Evolutionary conservation across 805 yeast species (phyloP), one percentile per base, ranked within the genome.

Genomic region (Candida ulmi): DNA sequence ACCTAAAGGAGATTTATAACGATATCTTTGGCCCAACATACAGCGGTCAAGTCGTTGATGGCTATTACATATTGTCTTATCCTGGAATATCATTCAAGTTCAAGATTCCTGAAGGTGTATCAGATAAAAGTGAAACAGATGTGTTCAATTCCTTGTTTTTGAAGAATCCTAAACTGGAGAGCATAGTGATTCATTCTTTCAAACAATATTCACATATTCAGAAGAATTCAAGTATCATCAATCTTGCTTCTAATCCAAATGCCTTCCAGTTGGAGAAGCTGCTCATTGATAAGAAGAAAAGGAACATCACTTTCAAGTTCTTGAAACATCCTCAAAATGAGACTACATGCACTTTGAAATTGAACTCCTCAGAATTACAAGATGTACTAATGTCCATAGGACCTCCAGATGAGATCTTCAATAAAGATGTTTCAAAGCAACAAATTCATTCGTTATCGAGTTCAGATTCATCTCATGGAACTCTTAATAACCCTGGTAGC

Each of bases 11-110:
- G 25, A 21, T 78, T 3, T 78, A 78, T 54, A 76, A 77, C 48
- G 72, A 69, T 50, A 62, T 70, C 2, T 74, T 78, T 51, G 85
- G 85, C 0, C 83, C 83, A 2, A 78, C 84, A 0, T 76, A 72
- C 43, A 79, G 81, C 2, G 84, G 83, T 0, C 54, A 49, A 21
- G 47, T 65, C 9, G 55, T 61, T 33, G 39, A 40, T 1, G 45
- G 42, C 3, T 33, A 48, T 16, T 50, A 54, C 12, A 55, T 66
- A 11, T 58, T 78, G 19, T 69, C 76, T 17, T 78, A 78, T 47
- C 76, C 78, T 2, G 85, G 85, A 0, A 61, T 78, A 4, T 62
- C 74, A 0, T 78, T 78, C 57, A 65, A 62, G 39, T 78, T 77
- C 48, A 54, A 50, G 3, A 21, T 41, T 16, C 35, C 39, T 12